Evolutionary conservation across 352 stramenopile species (phyloP), one percentile per base, ranked within the genome.

Genomic region (Phytopythium kandeliae): DNA sequence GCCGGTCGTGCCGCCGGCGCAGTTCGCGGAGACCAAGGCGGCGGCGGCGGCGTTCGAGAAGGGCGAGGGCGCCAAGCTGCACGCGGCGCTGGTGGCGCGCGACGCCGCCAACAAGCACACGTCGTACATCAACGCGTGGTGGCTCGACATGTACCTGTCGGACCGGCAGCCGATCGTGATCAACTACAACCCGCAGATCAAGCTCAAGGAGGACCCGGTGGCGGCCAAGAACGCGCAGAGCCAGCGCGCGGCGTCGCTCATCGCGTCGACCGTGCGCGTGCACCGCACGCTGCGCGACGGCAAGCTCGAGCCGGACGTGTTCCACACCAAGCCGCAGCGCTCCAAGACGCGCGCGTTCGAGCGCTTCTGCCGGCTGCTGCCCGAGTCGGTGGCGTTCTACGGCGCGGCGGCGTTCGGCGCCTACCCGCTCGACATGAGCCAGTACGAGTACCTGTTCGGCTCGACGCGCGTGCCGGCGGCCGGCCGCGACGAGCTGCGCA

Each of bases 101-200:
- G 87, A 97, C 61, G 74, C 81, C 6, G 71, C 72, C 36, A 78
- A 96, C 64, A 73, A 69, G 54, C 74, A 96, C 68, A 95, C 88
- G 65, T 93, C 78, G 56, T 97, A 96, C 65, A 96, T 96, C 61
- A 95, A 95, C 71, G 73, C 94, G 55, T 95, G 86, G 84, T 97
- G 88, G 88, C 84, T 92, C 28, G 87, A 97, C 51, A 96, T 96
- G 88, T 97, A 97, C 68, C 57, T 97, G 37, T 74, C 48, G 19
- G 85, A 96, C 63, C 86, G 88, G 21, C 77, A 90, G 59, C 74
- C 88, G 43, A 62, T 97, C 38, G 78, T 84, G 28, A 75, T 96
- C 63, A 96, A 96, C 72, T 95, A 93, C 69, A 96, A 96, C 67
- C 87, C 87, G 54, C 85, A 96, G 67, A 78, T 95, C 55, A 90